Percentiles rank a stretch among this genome's conserved stretches.
Evolutionary conservation across 441 rosid genomes (phyloP).

Genomic region (Gossypium schwendimanii): DNA sequence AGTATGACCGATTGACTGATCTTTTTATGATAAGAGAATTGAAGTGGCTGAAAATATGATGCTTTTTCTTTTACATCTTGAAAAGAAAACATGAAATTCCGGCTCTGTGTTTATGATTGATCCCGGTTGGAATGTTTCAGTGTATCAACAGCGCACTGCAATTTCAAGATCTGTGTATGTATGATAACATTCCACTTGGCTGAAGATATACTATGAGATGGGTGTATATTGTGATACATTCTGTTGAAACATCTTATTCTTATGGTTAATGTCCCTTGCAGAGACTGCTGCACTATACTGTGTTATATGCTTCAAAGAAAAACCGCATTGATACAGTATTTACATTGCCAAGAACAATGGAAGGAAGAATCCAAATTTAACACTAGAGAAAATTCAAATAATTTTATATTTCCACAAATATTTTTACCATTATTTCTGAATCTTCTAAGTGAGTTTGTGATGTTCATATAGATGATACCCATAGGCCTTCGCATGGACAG

Average conservation of each 20-base stretch:
- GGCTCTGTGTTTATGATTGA: neutral
- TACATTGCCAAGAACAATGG: neutral
- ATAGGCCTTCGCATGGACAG: neutral
- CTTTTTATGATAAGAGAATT: neutral
- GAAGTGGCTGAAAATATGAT: neutral
- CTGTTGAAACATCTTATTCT: neutral
- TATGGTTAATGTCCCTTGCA: neutral
- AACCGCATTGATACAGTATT: neutral
- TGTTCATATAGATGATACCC: neutral
- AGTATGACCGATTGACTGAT: neutral
- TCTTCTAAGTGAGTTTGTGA: conserved; percentile 13
- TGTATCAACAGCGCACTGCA: neutral
- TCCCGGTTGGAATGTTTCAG: neutral
- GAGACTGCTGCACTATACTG: neutral
- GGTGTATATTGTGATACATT: neutral
- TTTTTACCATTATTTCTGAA: conserved; percentile 12
- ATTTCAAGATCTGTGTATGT: neutral
- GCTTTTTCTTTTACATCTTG: neutral
- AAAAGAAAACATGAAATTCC: neutral
- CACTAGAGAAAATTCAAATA: neutral
- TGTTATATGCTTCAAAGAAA: neutral
- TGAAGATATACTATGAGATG: neutral
- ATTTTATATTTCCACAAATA: neutral
- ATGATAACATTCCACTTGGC: conserved; percentile 8
- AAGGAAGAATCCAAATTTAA: neutral